Evolutionary conservation across 2,329 filamentous ascomycete genomes (phyloP), one percentile per base, ranked within the genome.

Genomic region (Claviceps digitariae): DNA sequence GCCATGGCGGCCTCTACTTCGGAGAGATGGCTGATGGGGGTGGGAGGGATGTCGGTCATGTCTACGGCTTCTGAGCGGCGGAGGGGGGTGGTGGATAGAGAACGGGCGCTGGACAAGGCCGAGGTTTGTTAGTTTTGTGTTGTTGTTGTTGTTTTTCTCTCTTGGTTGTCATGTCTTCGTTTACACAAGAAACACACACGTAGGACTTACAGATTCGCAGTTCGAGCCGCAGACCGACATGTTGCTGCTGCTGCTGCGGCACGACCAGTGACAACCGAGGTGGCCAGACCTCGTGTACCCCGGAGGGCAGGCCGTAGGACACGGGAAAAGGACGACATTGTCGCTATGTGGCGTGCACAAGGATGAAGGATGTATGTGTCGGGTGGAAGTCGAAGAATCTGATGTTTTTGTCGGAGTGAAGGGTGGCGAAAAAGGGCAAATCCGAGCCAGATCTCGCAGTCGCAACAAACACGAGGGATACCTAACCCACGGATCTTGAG

Each of bases 1-100:
- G 84, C 81, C 87, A 98, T 95, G 64, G 93, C 81, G 15, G 79
- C 65, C 72, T 98, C 93, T 55, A 87, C 84, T 71, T 98, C 93
- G 61, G 88, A 94, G 58, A 95, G 77, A 70, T 95, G 90, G 45
- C 86, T 86, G 71, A 98, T 95, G 51, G 93, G 93, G 6, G 91
- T 96, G 1, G 93, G 91, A 0, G 85, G 83, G 59, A 96, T 78
- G 48, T 87, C 83, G 56, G 83, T 77, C 62, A 95, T 82, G 69
- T 93, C 78, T 55, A 74, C 50, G 20, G 59, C 52, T 49, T 67
- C 64, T 61, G 70, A 69, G 60, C 74, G 77, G 60, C 76, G 76
- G 57, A 72, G 67, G 46, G 75, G 59, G 0, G 83, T 86, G 49
- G 77, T 77, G 40, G 83, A 85, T 54, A 89, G 76, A 21, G 75